These are phyloP conservation scores for Fonsecaea monophora DNA, from an alignment of 2,329 filamentous ascomycete genomes.

Conservation along the genomic window DNA sequence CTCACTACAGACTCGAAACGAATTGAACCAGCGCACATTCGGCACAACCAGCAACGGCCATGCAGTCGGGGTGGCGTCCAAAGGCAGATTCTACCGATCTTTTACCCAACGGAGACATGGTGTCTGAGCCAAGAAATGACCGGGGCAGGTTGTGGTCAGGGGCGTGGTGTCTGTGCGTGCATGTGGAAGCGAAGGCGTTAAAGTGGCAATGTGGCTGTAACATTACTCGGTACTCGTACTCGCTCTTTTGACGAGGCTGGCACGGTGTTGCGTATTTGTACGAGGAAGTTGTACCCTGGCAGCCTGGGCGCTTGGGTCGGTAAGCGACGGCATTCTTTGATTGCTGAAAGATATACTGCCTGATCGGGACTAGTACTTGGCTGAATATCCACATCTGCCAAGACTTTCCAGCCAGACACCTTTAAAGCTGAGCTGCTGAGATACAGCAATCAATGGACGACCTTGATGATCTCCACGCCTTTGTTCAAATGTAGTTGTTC, in stretches of 20 bases:
- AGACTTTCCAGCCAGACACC: not conserved
- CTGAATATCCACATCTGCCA: not conserved
- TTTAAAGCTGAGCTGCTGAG: not conserved
- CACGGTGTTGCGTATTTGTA: too few species aligned
- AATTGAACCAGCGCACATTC: not conserved
- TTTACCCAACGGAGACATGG: not conserved
- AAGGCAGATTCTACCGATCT: not conserved
- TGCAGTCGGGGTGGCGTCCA: not conserved
- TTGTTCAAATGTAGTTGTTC: not conserved
- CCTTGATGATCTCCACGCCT: not conserved
- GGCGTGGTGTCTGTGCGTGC: too few species aligned
- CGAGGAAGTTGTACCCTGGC: too few species aligned
- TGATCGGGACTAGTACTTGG: not conserved
- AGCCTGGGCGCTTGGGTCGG: not conserved
- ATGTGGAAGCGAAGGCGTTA: not conserved
- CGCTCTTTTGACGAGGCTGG: not conserved
- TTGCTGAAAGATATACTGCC: conserved; percentile 1
- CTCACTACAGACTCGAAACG: not conserved
- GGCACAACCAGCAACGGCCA: not conserved
- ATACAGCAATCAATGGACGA: not conserved
- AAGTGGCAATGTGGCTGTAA: not conserved
- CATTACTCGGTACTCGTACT: not conserved
- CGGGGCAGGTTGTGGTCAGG: not conserved
- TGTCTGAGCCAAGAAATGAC: not conserved
- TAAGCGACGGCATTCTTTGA: not conserved